Base-by-base conservation (phyloP, 192 early-diverging fungal species). In the Coemansia sp. region DNA sequence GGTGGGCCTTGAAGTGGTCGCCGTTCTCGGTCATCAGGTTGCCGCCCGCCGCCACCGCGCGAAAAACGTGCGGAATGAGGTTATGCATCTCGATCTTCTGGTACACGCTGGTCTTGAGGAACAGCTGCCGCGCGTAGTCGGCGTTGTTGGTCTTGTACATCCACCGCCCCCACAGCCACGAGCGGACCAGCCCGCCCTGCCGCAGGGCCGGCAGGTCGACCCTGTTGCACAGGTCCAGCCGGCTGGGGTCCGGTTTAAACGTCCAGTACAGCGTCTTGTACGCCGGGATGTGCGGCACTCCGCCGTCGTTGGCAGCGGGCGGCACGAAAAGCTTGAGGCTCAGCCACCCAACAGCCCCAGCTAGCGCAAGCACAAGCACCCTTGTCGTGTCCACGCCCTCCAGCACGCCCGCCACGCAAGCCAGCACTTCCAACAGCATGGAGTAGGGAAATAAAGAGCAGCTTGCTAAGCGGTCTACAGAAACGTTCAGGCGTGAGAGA, bases 91-190 rank as follows among this genome's bases (percentile, higher is more conserved):
- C 65, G 15, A 75, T 55, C 38, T 75, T 75, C 35, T 75, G 60
- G 34, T 56, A 75, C 17, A 68, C 57, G 5, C 56, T 52, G 13
- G 71, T 68, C 29, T 75, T 67, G 39, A 68, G 64, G 22, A 68
- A 75, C 19, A 75, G 65, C 53, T 67, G 64, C 30, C 71, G 64
- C 3, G 71, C 71, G 19, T 63, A 75, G 26, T 75, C 71, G 42
- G 71, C 65, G 33, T 68, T 63, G 56, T 75, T 75, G 40, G 57
- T 75, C 52, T 68, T 75, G 54, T 75, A 75, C 71, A 68, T 75
- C 71, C 71, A 75, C 30, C 64, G 60, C 32, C 71, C 71, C 64
- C 64, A 75, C 4, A 75, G 64, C 65, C 64, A 75, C 0, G 65
- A 63, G 23, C 65, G 64, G 7, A 64, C 71, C 0, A 75, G 32